Conservation (phyloP, 768 basidiomycete genomes). For the Lentinula sp. region DNA sequence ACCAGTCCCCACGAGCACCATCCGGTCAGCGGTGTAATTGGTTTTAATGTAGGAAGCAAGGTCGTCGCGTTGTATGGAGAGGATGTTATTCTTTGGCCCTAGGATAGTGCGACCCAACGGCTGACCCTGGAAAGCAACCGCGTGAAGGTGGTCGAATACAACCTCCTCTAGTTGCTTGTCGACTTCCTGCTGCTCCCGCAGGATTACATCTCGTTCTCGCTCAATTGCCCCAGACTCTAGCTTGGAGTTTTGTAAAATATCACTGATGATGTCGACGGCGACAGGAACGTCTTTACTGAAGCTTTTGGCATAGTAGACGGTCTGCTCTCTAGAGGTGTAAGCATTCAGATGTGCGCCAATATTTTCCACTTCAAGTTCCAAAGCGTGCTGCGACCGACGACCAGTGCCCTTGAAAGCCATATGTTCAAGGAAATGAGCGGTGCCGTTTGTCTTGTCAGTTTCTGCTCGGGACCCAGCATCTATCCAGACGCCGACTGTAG, state of each 20-base stretch:
- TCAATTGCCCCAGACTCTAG: slow-evolving; percentile 85
- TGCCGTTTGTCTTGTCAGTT: slow-evolving; percentile 91
- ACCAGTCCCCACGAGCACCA: slow-evolving; percentile 97
- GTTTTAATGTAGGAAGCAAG: slow-evolving; percentile 88
- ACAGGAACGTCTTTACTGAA: slow-evolving; percentile 92
- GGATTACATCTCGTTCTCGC: slow-evolving; percentile 92
- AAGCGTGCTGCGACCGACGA: slow-evolving; percentile 77
- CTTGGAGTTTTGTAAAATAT: slow-evolving; percentile 96
- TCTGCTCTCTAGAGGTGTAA: slow-evolving; percentile 98
- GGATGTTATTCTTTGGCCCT: slow-evolving; percentile 92
- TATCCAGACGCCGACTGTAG: slow-evolving; percentile 99
- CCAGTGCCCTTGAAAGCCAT: slow-evolving; percentile 98
- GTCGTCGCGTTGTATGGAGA: slow-evolving; percentile 91
- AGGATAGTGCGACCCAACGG: slow-evolving; percentile 96
- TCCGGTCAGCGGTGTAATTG: slow-evolving; percentile 98
- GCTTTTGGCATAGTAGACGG: slow-evolving; percentile 98
- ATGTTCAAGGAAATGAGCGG: slow-evolving; percentile 98
- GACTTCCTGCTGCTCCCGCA: slow-evolving; percentile 97
- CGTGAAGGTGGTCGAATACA: slow-evolving; percentile 96
- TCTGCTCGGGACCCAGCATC: slow-evolving; percentile 97
- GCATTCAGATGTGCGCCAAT: slow-evolving; percentile 96
- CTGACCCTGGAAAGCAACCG: slow-evolving; percentile 98
- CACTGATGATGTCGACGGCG: slow-evolving; percentile 94
- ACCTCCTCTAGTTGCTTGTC: slow-evolving; percentile 99
- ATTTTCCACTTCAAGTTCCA: slow-evolving; percentile 98